Conservation (phyloP, 129 eudicot genomes). For the Erigeron canadensis region DNA sequence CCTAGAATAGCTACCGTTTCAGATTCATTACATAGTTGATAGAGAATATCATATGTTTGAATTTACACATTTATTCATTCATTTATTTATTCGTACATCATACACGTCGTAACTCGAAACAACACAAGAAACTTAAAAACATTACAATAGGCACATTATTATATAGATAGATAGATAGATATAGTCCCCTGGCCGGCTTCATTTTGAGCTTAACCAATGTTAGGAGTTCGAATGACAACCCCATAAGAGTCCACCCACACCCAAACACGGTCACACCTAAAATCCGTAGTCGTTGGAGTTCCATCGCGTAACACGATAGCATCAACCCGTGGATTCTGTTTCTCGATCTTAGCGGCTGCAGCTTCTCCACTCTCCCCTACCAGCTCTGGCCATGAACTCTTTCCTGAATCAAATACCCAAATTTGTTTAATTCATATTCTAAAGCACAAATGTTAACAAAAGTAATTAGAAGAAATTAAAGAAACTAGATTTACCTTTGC, state of each 20-base stretch:
- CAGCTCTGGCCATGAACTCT: conserved; percentile 58
- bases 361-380: conserved; percentile 40
- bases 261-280: conserved; percentile 52
- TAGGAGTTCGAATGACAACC: conserved; percentile 40
- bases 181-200: neutral
- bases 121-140: neutral
- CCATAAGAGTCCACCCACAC: conserved; percentile 44
- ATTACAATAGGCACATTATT: neutral
- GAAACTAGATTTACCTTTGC: conserved; percentile 16
- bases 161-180: too few relatives aligned
- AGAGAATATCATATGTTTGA: neutral
- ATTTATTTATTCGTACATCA: neutral
- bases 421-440: neutral
- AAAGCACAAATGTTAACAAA: too few relatives aligned
- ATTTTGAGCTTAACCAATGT: conserved; percentile 24
- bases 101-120: conserved; percentile 10
- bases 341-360: conserved; percentile 44
- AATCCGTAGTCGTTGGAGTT: conserved; percentile 34
- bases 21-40: neutral
- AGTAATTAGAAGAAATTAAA: neutral
- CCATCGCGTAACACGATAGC: conserved; percentile 54
- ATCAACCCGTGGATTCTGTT: conserved; percentile 42
- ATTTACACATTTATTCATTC: neutral
- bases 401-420: conserved; percentile 30
- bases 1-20: neutral